A percentile compares a stretch with the other conserved stretches of the same genome.
Evolutionary conservation across 1,284 basidiomycete species (phyloP).

Genomic region (Malassezia pachydermatis): DNA sequence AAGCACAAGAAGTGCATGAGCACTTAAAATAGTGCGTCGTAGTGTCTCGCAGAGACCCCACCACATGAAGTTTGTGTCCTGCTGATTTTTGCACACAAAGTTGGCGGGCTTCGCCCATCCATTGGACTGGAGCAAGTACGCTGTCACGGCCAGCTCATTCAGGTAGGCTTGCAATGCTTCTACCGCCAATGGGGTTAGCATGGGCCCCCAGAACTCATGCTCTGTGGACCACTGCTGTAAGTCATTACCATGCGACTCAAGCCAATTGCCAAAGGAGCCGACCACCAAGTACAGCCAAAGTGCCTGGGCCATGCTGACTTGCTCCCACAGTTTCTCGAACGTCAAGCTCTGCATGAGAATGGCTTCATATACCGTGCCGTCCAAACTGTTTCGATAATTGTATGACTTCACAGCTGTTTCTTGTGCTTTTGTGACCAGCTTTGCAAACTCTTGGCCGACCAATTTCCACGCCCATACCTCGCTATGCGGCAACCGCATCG

Average conservation of each 20-base stretch:
- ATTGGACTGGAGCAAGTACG: neutral
- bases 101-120: neutral
- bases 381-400: neutral
- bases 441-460: neutral
- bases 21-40: constrained; percentile 24
- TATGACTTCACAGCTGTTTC: neutral
- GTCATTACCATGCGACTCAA: neutral
- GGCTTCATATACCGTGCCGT: neutral
- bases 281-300: constrained; percentile 15
- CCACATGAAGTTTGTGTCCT: constrained; percentile 4
- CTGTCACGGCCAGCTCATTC: neutral
- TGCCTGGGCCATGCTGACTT: constrained; percentile 6
- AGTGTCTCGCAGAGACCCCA: constrained; percentile 24
- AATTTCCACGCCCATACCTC: constrained; percentile 10
- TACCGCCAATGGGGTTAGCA: neutral
- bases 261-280: constrained; percentile 1
- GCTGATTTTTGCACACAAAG: too few species aligned
- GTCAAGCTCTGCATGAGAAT: neutral
- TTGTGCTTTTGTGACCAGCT: neutral
- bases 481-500: constrained; percentile 9
- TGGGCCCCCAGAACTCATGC: neutral
- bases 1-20: constrained; percentile 26
- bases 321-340: constrained; percentile 4
- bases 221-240: neutral
- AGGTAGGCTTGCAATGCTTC: constrained; percentile 1